Conservation (phyloP, 2,329 filamentous ascomycete genomes). For the Aschersonia sp. region DNA sequence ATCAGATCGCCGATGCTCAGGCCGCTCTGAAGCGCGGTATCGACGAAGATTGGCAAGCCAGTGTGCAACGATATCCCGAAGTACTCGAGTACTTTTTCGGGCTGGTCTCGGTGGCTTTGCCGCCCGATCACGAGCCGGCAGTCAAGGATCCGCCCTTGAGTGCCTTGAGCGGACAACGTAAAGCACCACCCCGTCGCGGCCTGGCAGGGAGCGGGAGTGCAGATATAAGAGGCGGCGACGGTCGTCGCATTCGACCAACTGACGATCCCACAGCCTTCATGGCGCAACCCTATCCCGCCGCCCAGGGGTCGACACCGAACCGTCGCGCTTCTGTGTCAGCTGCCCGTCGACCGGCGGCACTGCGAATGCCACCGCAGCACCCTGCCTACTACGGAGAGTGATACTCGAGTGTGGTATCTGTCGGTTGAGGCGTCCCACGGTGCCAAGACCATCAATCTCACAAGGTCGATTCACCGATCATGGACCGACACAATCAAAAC, state of each 20-base stretch:
- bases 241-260: conserved; percentile 1
- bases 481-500: no score
- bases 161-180: conserved; percentile 33
- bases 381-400: conserved; percentile 3
- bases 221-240: background rate
- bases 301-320: conserved; percentile 1
- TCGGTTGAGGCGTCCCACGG: no score
- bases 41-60: conserved; percentile 65
- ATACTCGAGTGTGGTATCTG: background rate
- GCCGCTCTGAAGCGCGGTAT: conserved; percentile 56
- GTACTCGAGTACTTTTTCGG: conserved; percentile 72
- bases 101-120: conserved; percentile 52
- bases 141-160: conserved; percentile 48
- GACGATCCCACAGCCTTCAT: background rate
- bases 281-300: background rate
- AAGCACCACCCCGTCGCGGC: conserved; percentile 25
- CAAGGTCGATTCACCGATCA: no score
- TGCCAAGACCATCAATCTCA: no score
- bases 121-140: conserved; percentile 43
- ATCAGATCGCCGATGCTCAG: conserved; percentile 50
- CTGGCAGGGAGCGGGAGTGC: background rate
- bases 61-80: conserved; percentile 64
- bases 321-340: conserved; percentile 1
- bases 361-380: conserved; percentile 1
- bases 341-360: conserved; percentile 1